Percentiles rank a stretch among this genome's conserved stretches.
phyloP scores from a whole-genome alignment of 257 asterid genomes.

The Penstemon davidsonii region DNA sequence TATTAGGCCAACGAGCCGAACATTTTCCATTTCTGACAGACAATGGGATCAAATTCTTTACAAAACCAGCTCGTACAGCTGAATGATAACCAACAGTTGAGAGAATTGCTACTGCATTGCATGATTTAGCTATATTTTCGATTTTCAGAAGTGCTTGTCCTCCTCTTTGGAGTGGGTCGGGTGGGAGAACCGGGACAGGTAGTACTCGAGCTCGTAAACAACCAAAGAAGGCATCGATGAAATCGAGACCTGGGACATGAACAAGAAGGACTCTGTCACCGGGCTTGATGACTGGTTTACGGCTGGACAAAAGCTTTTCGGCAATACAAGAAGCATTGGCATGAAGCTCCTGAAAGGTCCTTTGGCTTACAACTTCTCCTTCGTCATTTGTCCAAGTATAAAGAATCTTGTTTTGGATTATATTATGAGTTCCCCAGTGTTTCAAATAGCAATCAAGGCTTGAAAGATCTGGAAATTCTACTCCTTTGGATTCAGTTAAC shows the following conservation, averaged over 20 bases:
- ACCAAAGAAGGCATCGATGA: constrained; percentile 82
- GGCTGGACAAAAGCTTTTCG: constrained; percentile 62
- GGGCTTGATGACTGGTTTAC: constrained; percentile 55
- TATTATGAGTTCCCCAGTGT: constrained; percentile 67
- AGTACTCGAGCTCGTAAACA: constrained; percentile 72
- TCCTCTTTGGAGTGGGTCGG: constrained; percentile 90
- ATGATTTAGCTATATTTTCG: constrained; percentile 65
- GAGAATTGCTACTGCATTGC: constrained; percentile 69
- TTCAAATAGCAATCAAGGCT: constrained; percentile 66
- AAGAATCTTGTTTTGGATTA: constrained; percentile 48
- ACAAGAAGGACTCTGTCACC: constrained; percentile 81
- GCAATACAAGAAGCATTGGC: constrained; percentile 69
- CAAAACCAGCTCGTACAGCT: constrained; percentile 79
- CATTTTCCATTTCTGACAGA: constrained; percentile 33
- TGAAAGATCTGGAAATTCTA: constrained; percentile 60
- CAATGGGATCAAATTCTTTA: constrained; percentile 50
- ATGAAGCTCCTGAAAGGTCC: constrained; percentile 63
- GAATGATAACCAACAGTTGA: constrained; percentile 69
- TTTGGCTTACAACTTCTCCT: constrained; percentile 47
- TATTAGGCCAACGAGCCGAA: constrained; percentile 76
- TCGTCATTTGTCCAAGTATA: constrained; percentile 79
- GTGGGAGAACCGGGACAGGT: constrained; percentile 88
- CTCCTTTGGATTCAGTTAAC: constrained; percentile 48
- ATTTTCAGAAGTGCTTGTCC: constrained; percentile 83
- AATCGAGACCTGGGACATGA: constrained; percentile 78